A percentile compares a stretch with the other conserved stretches of the same genome.
Conservation (phyloP, 495 filamentous ascomycete genomes). For the Penicillium riverlandense region DNA sequence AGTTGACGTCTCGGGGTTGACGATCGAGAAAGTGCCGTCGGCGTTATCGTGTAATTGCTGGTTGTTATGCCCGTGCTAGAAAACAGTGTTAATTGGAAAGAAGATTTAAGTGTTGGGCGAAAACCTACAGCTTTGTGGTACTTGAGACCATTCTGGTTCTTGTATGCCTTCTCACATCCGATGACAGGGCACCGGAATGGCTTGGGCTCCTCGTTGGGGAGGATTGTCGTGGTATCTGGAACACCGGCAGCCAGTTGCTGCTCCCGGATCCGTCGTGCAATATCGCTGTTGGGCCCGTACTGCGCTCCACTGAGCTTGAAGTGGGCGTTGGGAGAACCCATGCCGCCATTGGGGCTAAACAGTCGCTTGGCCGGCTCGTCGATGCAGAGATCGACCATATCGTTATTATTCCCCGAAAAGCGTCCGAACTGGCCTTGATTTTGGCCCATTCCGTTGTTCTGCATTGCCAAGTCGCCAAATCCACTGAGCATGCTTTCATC, state of each 20-base stretch:
- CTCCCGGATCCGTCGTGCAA: conserved; percentile 60
- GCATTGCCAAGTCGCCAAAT: conserved; percentile 47
- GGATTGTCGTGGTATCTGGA: conserved; percentile 43
- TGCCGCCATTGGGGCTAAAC: conserved; percentile 75
- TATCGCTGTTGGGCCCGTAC: conserved; percentile 66
- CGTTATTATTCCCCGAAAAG: conserved; percentile 37
- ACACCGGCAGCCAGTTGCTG: conserved; percentile 68
- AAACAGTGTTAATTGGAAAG: conserved; percentile 7
- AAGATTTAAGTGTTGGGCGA: neutral
- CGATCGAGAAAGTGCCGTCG: conserved; percentile 95
- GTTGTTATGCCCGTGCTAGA: conserved; percentile 86
- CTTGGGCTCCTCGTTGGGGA: conserved; percentile 71
- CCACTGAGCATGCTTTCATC: conserved; percentile 52
- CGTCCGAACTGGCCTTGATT: conserved; percentile 44
- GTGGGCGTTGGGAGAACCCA: conserved; percentile 59
- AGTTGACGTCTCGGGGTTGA: conserved; percentile 88
- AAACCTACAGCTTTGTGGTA: conserved; percentile 63
- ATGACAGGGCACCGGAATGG: conserved; percentile 97
- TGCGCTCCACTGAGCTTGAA: conserved; percentile 66
- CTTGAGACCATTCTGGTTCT: conserved; percentile 98
- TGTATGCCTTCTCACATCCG: conserved; percentile 98
- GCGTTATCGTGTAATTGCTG: conserved; percentile 92
- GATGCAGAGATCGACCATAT: conserved; percentile 72
- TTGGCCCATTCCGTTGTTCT: conserved; percentile 49
- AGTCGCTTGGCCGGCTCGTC: conserved; percentile 93